These are phyloP conservation scores for Neurospora sp. DNA, from an alignment of 495 filamentous ascomycete species.

Conservation along the genomic window DNA sequence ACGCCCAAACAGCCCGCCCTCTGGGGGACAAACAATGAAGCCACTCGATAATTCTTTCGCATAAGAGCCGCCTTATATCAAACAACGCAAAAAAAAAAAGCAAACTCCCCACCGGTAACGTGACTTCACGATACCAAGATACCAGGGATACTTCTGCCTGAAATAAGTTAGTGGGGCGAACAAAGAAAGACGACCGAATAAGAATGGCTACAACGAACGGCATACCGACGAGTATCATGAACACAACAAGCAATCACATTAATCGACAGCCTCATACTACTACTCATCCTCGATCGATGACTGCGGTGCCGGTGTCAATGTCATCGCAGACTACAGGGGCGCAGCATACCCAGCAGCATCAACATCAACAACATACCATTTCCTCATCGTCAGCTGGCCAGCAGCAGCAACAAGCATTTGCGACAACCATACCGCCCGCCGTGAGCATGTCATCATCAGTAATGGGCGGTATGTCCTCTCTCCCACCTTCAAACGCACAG, in stretches of 20 bases:
- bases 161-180: background rate
- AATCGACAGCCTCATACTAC: background rate
- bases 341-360: background rate
- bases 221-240: background rate
- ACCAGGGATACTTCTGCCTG: background rate
- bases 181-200: background rate
- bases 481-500: background rate
- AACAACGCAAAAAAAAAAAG: background rate
- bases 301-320: background rate
- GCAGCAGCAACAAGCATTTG: background rate
- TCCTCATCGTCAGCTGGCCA: background rate
- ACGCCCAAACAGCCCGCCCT: background rate
- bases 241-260: background rate
- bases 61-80: background rate
- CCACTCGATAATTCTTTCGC: background rate
- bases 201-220: background rate
- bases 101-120: background rate
- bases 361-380: background rate
- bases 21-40: background rate
- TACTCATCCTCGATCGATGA: background rate
- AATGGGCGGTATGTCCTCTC: background rate
- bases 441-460: background rate
- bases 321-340: background rate
- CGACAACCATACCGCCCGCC: background rate
- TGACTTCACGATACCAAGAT: background rate